Base-by-base conservation (phyloP, 441 rosid species). In the Croton laevigatus region DNA sequence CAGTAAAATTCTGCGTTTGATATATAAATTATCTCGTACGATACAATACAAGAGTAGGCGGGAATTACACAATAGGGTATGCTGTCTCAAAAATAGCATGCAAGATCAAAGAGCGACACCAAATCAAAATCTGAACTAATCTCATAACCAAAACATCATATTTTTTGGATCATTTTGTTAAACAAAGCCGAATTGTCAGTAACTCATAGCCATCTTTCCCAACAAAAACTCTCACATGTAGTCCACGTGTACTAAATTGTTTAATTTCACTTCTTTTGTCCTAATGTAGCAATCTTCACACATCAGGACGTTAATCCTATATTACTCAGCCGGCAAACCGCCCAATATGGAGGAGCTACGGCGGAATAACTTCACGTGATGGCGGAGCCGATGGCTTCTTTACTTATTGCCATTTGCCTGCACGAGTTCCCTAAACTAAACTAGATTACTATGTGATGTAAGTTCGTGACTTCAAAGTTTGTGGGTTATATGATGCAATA, bases 201-300 rank as follows among this genome's bases (percentile, higher is more conserved):
- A 60, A 37, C 46, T n/a, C 4, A 42, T 14, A 11, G 34, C n/a
- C 69, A 66, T 48, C 46, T 48, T 66, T 53, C 23, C 59, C 58
- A 32, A 51, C 59, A 48, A 66, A 8, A 66, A 6, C 32, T 3
- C 46, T 51, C 69, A 51, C 69, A 52, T 66, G 69, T 13, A 36
- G 10, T 5, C 46, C 46, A 49, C 59, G 4, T 66, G 48, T 42
- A 32, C 17, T 0, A 23, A 32, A 48, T 46, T 65, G 27, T 44
- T 17, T 49, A 17, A n/a, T 49, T 13, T 49, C n/a, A 62, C 6
- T 58, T 23, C 3, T 27, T 58, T 23, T 19, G 45, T 62, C 22
- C 54, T 16, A 40, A 42, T 19, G 57, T n/a, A 27, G 6, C 55
- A 46, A 20, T 19, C 64, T 23, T 11, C 32, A 34, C 7, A 57